Percentiles rank a stretch among this genome's conserved stretches.
Conservation (phyloP, 139 green algal species). For the Tetraselmis striata region DNA sequence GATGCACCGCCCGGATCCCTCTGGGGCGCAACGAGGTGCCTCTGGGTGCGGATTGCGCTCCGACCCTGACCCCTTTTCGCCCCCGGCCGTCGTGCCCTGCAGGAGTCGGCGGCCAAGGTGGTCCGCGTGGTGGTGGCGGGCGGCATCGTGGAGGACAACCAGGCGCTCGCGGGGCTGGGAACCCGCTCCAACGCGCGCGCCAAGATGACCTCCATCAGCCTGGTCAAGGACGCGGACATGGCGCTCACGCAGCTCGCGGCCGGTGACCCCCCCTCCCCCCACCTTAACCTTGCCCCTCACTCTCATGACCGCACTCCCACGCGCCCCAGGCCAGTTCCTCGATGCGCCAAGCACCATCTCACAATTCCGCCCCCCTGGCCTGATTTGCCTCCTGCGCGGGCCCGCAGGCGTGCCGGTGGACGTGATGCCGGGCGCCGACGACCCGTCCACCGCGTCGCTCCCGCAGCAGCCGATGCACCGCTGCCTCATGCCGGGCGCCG, state of each 20-base stretch:
- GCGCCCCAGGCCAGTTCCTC: no score
- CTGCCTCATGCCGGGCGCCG: conserved; percentile 69
- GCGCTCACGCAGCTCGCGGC: conserved; percentile 59
- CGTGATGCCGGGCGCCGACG: conserved; percentile 85
- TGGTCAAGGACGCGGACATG: conserved; percentile 54
- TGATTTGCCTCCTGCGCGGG: no score
- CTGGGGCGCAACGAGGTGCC: no score
- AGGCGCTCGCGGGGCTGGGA: background rate
- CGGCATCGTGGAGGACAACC: conserved; percentile 35
- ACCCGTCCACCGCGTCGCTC: conserved; percentile 86
- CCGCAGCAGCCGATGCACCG: conserved; percentile 94
- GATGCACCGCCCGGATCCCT: no score
- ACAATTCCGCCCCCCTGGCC: no score
- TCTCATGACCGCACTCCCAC: no score
- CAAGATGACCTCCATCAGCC: background rate
- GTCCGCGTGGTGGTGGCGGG: conserved; percentile 71
- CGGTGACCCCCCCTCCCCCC: background rate
- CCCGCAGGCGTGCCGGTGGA: conserved; percentile 81
- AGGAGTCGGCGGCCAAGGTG: conserved; percentile 40
- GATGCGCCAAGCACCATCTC: no score
- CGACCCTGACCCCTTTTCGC: background rate
- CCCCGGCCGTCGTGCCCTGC: background rate
- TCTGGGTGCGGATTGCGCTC: no score
- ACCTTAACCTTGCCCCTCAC: no score
- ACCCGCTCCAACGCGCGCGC: background rate